A percentile compares a stretch with the other conserved stretches of the same genome.
Conservation (phyloP, 352 stramenopile species). For the Globisporangium okanoganense region DNA sequence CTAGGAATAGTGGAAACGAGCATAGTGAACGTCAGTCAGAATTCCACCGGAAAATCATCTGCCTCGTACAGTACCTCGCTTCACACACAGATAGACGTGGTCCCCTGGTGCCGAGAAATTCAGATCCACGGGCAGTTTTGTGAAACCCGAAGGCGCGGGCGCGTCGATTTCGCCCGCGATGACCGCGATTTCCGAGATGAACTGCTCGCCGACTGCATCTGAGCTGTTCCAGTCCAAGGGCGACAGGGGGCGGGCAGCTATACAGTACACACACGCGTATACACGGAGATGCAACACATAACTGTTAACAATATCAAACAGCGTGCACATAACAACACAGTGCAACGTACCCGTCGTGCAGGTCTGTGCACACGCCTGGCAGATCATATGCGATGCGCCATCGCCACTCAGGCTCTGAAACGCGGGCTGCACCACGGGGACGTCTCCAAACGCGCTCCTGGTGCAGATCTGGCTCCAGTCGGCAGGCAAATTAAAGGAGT, state of each 20-base stretch:
- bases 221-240: slow-evolving; percentile 44
- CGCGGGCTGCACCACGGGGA: slow-evolving; percentile 43
- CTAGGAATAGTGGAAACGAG: background rate
- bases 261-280: background rate
- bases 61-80: slow-evolving; percentile 52
- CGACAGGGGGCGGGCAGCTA: slow-evolving; percentile 38
- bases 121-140: slow-evolving; percentile 48
- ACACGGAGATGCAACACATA: background rate
- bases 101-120: slow-evolving; percentile 60
- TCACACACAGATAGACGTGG: slow-evolving; percentile 72
- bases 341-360: slow-evolving; percentile 50
- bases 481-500: slow-evolving; percentile 9
- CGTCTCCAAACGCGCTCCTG: slow-evolving; percentile 48
- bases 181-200: slow-evolving; percentile 63
- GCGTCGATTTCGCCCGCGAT: slow-evolving; percentile 57
- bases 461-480: slow-evolving; percentile 70
- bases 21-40: background rate
- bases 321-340: background rate
- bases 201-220: slow-evolving; percentile 25
- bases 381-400: slow-evolving; percentile 32
- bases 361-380: slow-evolving; percentile 54
- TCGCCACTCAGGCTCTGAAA: slow-evolving; percentile 26
- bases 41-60: background rate
- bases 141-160: slow-evolving; percentile 42
- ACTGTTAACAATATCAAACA: background rate